Evolutionary conservation across 73 alveolate genomes (phyloP).

Genomic region (Paraurostyla sp.): DNA sequence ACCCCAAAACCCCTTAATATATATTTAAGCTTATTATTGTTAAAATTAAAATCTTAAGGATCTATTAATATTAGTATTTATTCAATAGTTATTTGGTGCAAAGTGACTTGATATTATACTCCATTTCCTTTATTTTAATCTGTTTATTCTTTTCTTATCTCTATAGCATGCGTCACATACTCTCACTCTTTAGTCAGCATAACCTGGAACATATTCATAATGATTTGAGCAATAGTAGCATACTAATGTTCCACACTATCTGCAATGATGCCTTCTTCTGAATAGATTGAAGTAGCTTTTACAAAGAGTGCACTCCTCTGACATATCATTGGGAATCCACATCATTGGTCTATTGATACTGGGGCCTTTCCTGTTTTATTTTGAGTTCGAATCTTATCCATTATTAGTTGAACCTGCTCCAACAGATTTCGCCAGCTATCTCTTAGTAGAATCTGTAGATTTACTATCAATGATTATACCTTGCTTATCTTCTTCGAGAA

Average conservation of each 20-base stretch:
- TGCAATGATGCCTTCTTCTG: slow-evolving; percentile 46
- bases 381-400: not conserved
- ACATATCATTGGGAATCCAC: slow-evolving; percentile 54
- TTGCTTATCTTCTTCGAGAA: too few species aligned
- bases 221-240: slow-evolving; percentile 47
- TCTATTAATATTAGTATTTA: too few species aligned
- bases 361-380: not conserved
- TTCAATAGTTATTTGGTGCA: slow-evolving; percentile 42
- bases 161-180: slow-evolving; percentile 59
- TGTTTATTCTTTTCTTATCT: slow-evolving; percentile 36
- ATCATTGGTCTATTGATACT: not conserved
- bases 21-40: too few species aligned
- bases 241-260: slow-evolving; percentile 40
- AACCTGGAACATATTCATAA: slow-evolving; percentile 45
- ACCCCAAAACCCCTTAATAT: too few species aligned
- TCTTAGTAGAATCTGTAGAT: too few species aligned
- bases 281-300: slow-evolving; percentile 38
- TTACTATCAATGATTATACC: too few species aligned
- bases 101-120: slow-evolving; percentile 25
- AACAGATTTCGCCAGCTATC: too few species aligned
- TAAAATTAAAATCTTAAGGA: too few species aligned
- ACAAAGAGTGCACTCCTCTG: slow-evolving; percentile 37
- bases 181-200: slow-evolving; percentile 41
- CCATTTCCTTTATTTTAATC: slow-evolving; percentile 13
- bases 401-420: not conserved